Evolutionary conservation across 306 rosid species (phyloP).

Genomic region (Cotoneaster glaucophyllus): DNA sequence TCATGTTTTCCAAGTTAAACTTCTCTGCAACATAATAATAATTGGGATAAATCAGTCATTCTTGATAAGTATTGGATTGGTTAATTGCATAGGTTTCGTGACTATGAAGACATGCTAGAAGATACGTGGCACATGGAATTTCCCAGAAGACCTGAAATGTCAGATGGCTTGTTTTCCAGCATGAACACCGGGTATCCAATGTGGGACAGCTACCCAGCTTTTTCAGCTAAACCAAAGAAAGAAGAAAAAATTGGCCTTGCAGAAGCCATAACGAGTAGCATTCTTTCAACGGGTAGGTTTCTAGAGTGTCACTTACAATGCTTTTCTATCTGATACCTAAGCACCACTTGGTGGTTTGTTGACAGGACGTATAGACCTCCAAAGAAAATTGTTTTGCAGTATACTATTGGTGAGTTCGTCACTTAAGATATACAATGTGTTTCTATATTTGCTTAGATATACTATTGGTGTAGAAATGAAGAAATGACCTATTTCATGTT

Average conservation of each 20-base stretch:
- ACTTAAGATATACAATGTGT: constrained; percentile 11
- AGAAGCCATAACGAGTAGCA: constrained; percentile 83
- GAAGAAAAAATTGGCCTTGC: constrained; percentile 94
- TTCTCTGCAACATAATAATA: not conserved
- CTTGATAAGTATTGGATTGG: constrained; percentile 13
- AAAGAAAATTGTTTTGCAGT: constrained; percentile 89
- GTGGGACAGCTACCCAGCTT: constrained; percentile 88
- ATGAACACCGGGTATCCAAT: constrained; percentile 59
- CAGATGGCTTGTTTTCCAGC: constrained; percentile 62
- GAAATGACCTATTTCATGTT: constrained; percentile 30
- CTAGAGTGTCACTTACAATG: constrained; percentile 2
- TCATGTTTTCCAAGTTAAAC: constrained; percentile 13
- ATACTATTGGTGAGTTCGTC: constrained; percentile 78
- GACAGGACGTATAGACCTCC: constrained; percentile 94
- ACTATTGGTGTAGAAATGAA: constrained; percentile 18
- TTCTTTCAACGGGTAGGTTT: constrained; percentile 72
- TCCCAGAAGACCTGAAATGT: constrained; percentile 68
- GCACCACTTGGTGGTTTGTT: constrained; percentile 20
- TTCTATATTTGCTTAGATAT: constrained; percentile 7
- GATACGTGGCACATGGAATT: constrained; percentile 83
- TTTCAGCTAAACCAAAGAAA: constrained; percentile 67
- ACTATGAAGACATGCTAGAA: constrained; percentile 90
- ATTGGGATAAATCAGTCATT: not conserved
- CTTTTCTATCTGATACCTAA: constrained; percentile 12
- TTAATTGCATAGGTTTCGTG: constrained; percentile 54